phyloP scores from a whole-genome alignment of 2,329 filamentous ascomycete genomes.

The Berkeleyomyces basicola region DNA sequence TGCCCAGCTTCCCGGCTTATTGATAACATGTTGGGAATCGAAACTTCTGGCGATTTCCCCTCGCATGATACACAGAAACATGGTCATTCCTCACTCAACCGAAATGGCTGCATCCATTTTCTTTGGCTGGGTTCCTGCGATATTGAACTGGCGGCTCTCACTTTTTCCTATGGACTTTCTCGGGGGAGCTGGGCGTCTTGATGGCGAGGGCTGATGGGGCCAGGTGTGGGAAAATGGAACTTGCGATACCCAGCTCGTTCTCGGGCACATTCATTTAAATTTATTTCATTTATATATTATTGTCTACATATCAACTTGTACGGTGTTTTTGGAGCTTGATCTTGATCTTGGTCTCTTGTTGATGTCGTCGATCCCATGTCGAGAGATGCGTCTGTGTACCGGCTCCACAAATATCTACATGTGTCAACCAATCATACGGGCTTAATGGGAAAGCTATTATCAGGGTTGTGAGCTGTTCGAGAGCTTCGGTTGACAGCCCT shows the following conservation, averaged over 20 bases:
- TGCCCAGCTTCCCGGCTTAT: neutral
- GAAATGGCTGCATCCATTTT: no score
- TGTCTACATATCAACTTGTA: slow-evolving; percentile 13
- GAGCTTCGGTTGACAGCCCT: neutral
- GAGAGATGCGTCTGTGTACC: neutral
- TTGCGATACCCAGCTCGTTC: slow-evolving; percentile 14
- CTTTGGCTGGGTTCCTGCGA: no score
- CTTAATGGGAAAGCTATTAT: neutral
- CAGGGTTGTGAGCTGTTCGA: neutral
- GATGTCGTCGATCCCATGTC: neutral
- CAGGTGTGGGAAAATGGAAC: slow-evolving; percentile 2
- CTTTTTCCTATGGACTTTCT: neutral
- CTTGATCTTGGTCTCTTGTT: neutral
- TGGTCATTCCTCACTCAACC: neutral
- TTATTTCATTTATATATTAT: slow-evolving; percentile 1
- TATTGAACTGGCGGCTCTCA: neutral
- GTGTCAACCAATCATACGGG: neutral
- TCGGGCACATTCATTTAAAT: slow-evolving; percentile 13
- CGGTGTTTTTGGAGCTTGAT: slow-evolving; percentile 17
- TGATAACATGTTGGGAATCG: neutral
- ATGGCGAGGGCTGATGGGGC: neutral
- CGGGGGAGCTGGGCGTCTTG: neutral
- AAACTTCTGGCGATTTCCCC: neutral
- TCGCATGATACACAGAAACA: neutral
- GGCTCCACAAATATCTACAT: neutral